Percentiles rank a stretch among this genome's conserved stretches.
Evolutionary conservation across 768 basidiomycete genomes (phyloP).

Genomic region (Daedaleopsis sinensis): DNA sequence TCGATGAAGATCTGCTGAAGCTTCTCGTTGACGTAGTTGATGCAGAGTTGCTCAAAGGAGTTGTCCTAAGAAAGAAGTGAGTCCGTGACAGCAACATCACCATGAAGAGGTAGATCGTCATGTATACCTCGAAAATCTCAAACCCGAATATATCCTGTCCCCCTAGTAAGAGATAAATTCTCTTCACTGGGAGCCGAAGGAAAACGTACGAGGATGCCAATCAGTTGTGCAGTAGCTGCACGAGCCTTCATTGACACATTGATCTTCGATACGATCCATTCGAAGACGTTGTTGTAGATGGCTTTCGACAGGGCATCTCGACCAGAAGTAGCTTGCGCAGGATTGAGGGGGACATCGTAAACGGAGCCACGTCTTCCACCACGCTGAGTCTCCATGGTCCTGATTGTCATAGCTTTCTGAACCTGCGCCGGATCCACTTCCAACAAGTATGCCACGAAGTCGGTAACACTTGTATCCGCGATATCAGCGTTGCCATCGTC

Average conservation of each 20-base stretch:
- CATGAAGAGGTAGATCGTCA: not conserved
- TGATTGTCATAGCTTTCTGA: constrained; percentile 84
- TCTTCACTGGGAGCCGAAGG: not conserved
- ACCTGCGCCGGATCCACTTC: constrained; percentile 79
- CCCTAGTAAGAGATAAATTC: not conserved
- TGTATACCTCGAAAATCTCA: constrained; percentile 88
- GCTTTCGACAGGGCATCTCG: constrained; percentile 94
- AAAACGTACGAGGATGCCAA: constrained; percentile 82
- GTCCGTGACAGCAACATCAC: constrained; percentile 8
- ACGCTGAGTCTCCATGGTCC: constrained; percentile 89
- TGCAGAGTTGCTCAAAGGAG: constrained; percentile 97
- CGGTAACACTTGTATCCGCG: constrained; percentile 84
- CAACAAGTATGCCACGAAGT: constrained; percentile 95
- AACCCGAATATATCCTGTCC: constrained; percentile 95
- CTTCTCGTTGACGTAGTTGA: constrained; percentile 99
- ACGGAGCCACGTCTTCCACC: constrained; percentile 93
- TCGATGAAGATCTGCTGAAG: constrained; percentile 99
- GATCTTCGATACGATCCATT: constrained; percentile 97
- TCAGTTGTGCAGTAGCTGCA: constrained; percentile 70
- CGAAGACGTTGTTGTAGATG: constrained; percentile 97
- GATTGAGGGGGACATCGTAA: constrained; percentile 96
- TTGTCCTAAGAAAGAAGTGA: constrained; percentile 62
- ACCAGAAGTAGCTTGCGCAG: constrained; percentile 86
- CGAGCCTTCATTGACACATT: constrained; percentile 97
- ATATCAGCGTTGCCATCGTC: constrained; percentile 89